Evolutionary conservation across 495 filamentous ascomycete genomes (phyloP).

Genomic region (Penicillium chermesinum): DNA sequence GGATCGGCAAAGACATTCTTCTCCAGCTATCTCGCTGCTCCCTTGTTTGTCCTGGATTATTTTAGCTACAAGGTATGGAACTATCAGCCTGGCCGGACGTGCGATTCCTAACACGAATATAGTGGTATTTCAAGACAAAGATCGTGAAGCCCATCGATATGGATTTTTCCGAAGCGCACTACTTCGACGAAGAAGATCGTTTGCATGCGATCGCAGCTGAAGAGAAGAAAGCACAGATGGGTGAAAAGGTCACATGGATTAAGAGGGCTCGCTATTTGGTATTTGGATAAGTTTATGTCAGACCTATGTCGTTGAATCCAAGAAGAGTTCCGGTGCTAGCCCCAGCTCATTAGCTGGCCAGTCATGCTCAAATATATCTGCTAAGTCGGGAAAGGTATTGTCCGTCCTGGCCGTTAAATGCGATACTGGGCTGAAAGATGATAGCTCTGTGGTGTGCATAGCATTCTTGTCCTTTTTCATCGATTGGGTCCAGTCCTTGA

Average conservation of each 20-base stretch:
- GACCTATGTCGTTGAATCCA: not conserved
- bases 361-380: constrained; percentile 7
- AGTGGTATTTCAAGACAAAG: constrained; percentile 21
- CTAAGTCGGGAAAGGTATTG: constrained; percentile 3
- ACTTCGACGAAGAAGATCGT: constrained; percentile 25
- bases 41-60: constrained; percentile 26
- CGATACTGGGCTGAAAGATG: constrained; percentile 17
- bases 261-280: constrained; percentile 17
- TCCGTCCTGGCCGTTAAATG: constrained; percentile 6
- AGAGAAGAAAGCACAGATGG: not conserved
- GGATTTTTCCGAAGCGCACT: constrained; percentile 20
- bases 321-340: constrained; percentile 10
- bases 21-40: constrained; percentile 26
- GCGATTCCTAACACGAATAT: not conserved
- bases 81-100: not conserved
- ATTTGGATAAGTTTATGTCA: constrained; percentile 10
- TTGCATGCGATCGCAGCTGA: constrained; percentile 8
- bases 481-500: constrained; percentile 21
- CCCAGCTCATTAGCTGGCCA: constrained; percentile 8
- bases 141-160: constrained; percentile 22
- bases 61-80: constrained; percentile 21
- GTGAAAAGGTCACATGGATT: constrained; percentile 6
- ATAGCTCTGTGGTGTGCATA: constrained; percentile 6
- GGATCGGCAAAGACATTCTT: constrained; percentile 26
- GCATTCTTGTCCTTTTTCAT: constrained; percentile 14